Evolutionary conservation across 2,329 filamentous ascomycete species (phyloP), one percentile per base, ranked within the genome.

Genomic region (Hypoxylon sp.): DNA sequence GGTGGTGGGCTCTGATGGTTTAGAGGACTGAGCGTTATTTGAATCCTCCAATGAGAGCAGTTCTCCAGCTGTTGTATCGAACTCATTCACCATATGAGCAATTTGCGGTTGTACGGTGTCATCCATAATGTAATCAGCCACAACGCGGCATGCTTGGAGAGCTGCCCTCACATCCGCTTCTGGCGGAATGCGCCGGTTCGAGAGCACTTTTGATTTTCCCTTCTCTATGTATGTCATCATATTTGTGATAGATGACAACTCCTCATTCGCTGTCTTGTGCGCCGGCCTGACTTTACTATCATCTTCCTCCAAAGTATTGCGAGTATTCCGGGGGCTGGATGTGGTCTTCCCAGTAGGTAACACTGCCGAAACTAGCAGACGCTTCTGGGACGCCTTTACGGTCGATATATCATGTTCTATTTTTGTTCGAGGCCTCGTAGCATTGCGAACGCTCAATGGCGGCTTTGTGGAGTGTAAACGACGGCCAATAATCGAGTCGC

Each of bases 41-140:
- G 68, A 60, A 16, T 63, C 70, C 54, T 79, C 79, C 32, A 80
- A 65, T 3, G 75, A 78, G 27, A 81, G 71, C 2, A 80, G 73
- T 23, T 74, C 75, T 19, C 77, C 77, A 46, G 77, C 75, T 14
- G 75, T 74, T 16, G 77, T 76, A 53, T 75, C 82, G 19, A 83
- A 71, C 45, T 77, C 74, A 29, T 56, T 71, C 7, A 73, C 64
- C 60, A 75, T 74, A 46, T 75, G 75, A 46, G 70, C 65, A n/a
- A 75, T 71, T 57, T 75, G 73, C 5, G 74, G 74, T 53, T 74
- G 74, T 23, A 74, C 69, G 1, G 72, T 47, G 14, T 77, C 75
- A 52, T 76, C 74, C 61, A 71, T 75, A 29, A 76, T 70, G 61
- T 73, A 75, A 53, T 72, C 70, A 1, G 75, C 76, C 19, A 78